phyloP scores from a whole-genome alignment of 371 early-diverging fungal genomes.

The Rozella allomycis region DNA sequence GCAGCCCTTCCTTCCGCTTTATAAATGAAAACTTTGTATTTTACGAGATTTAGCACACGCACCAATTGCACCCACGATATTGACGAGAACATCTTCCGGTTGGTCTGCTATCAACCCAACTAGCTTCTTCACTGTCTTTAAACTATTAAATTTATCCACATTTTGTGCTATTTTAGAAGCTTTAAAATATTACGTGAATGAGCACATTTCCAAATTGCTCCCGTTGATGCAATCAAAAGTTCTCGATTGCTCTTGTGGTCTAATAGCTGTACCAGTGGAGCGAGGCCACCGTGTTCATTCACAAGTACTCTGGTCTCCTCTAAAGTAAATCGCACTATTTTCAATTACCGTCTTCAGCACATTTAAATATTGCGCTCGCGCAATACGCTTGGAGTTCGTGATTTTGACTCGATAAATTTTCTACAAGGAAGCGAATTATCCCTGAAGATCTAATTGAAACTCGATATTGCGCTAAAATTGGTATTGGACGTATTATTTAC shows the following conservation, averaged over 20 bases:
- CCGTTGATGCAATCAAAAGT: conserved; percentile 27
- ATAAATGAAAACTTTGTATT: not conserved
- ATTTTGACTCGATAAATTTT: conserved; percentile 22
- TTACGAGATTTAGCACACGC: conserved; percentile 30
- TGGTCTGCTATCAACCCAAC: conserved; percentile 32
- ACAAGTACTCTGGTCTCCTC: conserved; percentile 28
- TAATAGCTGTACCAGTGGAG: conserved; percentile 22
- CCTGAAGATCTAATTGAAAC: conserved; percentile 23
- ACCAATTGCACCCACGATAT: conserved; percentile 32
- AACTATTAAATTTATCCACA: conserved; percentile 26
- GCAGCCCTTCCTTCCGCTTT: conserved; percentile 23
- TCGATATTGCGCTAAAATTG: conserved; percentile 14
- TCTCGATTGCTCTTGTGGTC: conserved; percentile 26
- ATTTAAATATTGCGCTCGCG: conserved; percentile 34
- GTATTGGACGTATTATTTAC: conserved; percentile 1
- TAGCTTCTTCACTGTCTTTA: conserved; percentile 32
- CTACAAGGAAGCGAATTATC: conserved; percentile 20
- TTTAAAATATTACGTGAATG: conserved; percentile 13
- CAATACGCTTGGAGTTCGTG: conserved; percentile 28
- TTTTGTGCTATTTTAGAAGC: conserved; percentile 14
- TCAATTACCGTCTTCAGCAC: conserved; percentile 25
- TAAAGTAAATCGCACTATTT: conserved; percentile 1
- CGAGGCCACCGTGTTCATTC: conserved; percentile 18
- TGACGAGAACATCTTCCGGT: conserved; percentile 35
- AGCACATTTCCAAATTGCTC: conserved; percentile 37